Base-by-base conservation (phyloP, 208 protist genomes). In the Leishmania aethiopica region DNA sequence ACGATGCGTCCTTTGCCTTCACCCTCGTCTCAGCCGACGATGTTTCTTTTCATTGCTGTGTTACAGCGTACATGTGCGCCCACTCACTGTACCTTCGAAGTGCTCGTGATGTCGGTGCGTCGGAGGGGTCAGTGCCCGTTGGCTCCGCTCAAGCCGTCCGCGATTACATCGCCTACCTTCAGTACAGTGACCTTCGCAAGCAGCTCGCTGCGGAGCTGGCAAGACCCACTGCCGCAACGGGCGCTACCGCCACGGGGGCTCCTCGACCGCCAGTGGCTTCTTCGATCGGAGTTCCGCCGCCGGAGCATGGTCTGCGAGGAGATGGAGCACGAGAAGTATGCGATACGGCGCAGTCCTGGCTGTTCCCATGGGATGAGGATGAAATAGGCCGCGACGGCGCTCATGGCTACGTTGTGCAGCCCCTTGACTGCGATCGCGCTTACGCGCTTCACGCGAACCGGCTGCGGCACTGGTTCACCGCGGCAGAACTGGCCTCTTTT, bases 151-250 rank as follows among this genome's bases (percentile, higher is more conserved):
- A 77, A 45, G 81, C 88, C 5, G 66, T 93, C 47, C 84, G 87
- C 3, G 81, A 83, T 51, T 90, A 90, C 59, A 82, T 91, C 2
- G 75, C 84, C 37, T 93, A 91, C 51, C 86, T 93, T 42, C 76
- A 86, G 45, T 83, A 83, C 55, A 53, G 79, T 3, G 84, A 88
- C 3, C 45, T 81, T 11, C 73, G 77, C 47, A 4, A 59, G 1
- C 79, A 82, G 53, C 82, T 88, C 74, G 22, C 76, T 7, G n/a
- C 35, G 3, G 82, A 83, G 79, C 64, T 88, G 60, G 74, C 77
- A 35, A 70, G 47, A 19, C 22, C 35, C 25, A 76, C n/a, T 60
- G 72, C 51, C 47, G 72, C 51, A 15, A 32, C 51, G 15, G 32
- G 4, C 72, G 11, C 51, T 17, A 25, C 49, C 6, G 17, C 51